These are phyloP conservation scores for Solanum tarapatanum DNA, from an alignment of 257 asterid species.

Conservation along the genomic window DNA sequence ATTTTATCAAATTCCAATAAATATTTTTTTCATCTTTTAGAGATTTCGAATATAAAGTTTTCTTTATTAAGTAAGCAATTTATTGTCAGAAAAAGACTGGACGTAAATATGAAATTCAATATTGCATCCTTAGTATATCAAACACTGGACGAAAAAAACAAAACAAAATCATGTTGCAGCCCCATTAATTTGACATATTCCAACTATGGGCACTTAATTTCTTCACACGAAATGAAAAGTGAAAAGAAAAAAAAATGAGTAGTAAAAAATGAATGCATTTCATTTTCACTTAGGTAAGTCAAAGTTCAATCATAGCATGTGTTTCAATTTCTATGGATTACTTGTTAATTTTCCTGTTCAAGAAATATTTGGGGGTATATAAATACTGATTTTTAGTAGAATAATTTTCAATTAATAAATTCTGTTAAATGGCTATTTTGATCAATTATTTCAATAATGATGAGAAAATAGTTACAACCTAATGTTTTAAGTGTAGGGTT, in stretches of 20 bases:
- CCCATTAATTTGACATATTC: background rate
- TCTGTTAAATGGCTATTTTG: background rate
- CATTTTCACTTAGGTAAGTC: background rate
- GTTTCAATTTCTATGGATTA: background rate
- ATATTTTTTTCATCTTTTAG: background rate
- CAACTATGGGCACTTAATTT: background rate
- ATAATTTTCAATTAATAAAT: background rate
- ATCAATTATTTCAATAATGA: background rate
- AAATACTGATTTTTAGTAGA: background rate
- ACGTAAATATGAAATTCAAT: background rate
- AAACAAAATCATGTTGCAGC: slow-evolving; percentile 19
- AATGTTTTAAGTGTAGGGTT: background rate
- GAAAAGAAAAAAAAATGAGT: background rate
- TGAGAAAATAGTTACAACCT: background rate
- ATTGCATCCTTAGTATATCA: background rate
- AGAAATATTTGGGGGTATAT: background rate
- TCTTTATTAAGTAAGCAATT: background rate
- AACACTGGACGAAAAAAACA: background rate
- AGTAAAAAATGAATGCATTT: background rate
- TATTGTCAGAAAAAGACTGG: background rate
- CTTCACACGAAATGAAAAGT: slow-evolving; percentile 5
- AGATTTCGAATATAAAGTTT: background rate
- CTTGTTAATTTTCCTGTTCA: background rate
- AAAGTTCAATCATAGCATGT: background rate
- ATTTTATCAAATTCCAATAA: background rate